A percentile compares a stretch with the other conserved stretches of the same genome.
These are phyloP conservation scores for Echria macrotheca DNA, from an alignment of 495 filamentous ascomycete genomes.

Conservation along the genomic window DNA sequence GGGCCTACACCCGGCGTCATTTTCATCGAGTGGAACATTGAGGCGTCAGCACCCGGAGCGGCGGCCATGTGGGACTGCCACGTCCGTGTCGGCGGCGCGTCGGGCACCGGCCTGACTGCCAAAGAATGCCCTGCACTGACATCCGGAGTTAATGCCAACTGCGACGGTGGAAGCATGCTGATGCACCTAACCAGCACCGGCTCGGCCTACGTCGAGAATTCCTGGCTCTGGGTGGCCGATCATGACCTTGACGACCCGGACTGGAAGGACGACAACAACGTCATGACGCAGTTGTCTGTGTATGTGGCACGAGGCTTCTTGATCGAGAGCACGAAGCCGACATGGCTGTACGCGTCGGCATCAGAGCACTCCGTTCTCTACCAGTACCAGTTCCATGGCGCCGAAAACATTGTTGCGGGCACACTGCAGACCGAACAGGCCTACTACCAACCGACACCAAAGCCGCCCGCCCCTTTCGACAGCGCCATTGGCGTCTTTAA, in stretches of 20 bases:
- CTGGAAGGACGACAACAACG: background rate
- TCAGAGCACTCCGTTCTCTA: constrained; percentile 28
- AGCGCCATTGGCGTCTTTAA: background rate
- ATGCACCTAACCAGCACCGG: constrained; percentile 66
- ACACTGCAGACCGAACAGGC: constrained; percentile 4
- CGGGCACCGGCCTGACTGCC: constrained; percentile 62
- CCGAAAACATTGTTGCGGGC: constrained; percentile 11
- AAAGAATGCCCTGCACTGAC: constrained; percentile 48
- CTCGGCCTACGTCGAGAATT: constrained; percentile 77
- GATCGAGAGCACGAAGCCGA: constrained; percentile 4
- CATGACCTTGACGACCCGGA: constrained; percentile 27
- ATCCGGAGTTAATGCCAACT: constrained; percentile 22
- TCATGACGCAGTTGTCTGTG: background rate
- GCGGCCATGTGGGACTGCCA: constrained; percentile 20
- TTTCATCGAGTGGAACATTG: constrained; percentile 81
- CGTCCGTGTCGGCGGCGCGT: constrained; percentile 22
- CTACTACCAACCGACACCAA: constrained; percentile 1
- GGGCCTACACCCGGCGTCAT: constrained; percentile 74
- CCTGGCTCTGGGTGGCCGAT: constrained; percentile 89
- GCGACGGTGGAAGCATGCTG: constrained; percentile 58
- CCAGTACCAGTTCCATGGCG: constrained; percentile 28
- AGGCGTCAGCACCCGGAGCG: background rate
- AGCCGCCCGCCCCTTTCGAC: background rate
- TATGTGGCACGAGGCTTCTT: background rate
- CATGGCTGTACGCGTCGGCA: constrained; percentile 13